Evolutionary conservation across 2,329 filamentous ascomycete species (phyloP).

Genomic region (Trichoderma afroharzianum): DNA sequence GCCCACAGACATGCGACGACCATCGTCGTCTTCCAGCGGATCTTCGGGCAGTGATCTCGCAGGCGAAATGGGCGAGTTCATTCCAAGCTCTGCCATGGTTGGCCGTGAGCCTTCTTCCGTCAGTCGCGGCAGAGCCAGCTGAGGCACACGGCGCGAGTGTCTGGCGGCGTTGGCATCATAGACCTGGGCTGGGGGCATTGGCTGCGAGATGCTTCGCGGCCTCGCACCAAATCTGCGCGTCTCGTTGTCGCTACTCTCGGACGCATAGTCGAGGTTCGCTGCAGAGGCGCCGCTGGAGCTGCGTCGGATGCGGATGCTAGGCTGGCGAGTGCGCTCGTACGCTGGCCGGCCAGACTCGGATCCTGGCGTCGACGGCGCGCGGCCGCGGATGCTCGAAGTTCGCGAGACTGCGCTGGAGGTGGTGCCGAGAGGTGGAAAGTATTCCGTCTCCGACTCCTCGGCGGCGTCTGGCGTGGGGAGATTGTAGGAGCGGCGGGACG

Average conservation of each 20-base stretch:
- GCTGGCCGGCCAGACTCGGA: not conserved
- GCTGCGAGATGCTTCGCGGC: conserved; percentile 37
- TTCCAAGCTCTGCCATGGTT: conserved; percentile 34
- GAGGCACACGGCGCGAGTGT: conserved; percentile 31
- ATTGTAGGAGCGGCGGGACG: conserved; percentile 2
- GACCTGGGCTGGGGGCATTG: conserved; percentile 22
- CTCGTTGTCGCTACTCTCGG: not conserved
- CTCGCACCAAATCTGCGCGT: conserved; percentile 19
- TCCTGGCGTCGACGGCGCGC: not conserved
- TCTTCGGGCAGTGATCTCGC: conserved; percentile 27
- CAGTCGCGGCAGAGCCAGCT: conserved; percentile 36
- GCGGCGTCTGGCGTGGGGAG: conserved; percentile 7
- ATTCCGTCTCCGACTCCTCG: conserved; percentile 12
- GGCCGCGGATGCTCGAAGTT: not conserved
- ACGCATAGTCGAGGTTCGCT: not conserved
- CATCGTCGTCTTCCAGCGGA: not conserved
- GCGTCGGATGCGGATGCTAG: conserved; percentile 26
- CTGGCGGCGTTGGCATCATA: conserved; percentile 24
- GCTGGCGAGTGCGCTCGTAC: conserved; percentile 18
- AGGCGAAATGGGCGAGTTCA: conserved; percentile 26
- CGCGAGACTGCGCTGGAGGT: not conserved
- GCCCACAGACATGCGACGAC: not conserved
- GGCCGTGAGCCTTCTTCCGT: conserved; percentile 39
- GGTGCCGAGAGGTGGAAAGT: conserved; percentile 12
- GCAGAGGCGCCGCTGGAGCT: conserved; percentile 14